Evolutionary conservation across 179 eudicot genomes (phyloP).

Genomic region (Spinacia oleracea): DNA sequence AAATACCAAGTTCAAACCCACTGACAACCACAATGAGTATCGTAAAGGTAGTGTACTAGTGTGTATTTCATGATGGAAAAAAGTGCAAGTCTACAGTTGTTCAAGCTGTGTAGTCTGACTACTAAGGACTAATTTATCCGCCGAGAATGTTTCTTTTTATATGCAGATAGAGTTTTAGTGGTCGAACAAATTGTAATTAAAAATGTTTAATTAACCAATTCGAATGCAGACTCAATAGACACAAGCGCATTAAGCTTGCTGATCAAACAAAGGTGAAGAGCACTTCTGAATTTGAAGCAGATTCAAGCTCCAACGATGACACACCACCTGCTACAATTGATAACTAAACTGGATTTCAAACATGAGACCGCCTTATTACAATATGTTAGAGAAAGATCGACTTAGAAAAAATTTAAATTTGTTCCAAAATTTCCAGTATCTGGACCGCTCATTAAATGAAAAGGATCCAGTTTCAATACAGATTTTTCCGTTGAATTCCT

Average conservation of each 20-base stretch:
- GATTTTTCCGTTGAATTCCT: not conserved
- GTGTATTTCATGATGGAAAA: too few species aligned
- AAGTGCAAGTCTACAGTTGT: too few species aligned
- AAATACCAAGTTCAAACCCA: too few species aligned
- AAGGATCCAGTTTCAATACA: not conserved
- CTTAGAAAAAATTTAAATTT: too few species aligned
- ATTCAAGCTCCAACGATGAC: slow-evolving; percentile 31
- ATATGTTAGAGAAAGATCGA: too few species aligned
- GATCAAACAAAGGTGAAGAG: slow-evolving; percentile 14
- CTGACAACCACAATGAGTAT: too few species aligned
- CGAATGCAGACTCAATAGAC: slow-evolving; percentile 24
- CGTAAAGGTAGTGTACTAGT: too few species aligned
- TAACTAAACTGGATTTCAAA: not conserved
- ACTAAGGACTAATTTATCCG: not conserved
- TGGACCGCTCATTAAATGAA: not conserved
- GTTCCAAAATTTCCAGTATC: not conserved
- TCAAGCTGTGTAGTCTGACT: too few species aligned
- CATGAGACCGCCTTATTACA: too few species aligned
- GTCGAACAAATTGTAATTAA: not conserved
- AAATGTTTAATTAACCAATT: not conserved
- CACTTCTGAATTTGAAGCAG: slow-evolving; percentile 16
- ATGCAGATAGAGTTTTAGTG: not conserved
- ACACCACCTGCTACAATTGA: not conserved
- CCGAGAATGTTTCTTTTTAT: not conserved
- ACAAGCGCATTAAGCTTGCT: slow-evolving; percentile 22